Base-by-base conservation (phyloP, 1,284 basidiomycete species). In the Grifola frondosa region DNA sequence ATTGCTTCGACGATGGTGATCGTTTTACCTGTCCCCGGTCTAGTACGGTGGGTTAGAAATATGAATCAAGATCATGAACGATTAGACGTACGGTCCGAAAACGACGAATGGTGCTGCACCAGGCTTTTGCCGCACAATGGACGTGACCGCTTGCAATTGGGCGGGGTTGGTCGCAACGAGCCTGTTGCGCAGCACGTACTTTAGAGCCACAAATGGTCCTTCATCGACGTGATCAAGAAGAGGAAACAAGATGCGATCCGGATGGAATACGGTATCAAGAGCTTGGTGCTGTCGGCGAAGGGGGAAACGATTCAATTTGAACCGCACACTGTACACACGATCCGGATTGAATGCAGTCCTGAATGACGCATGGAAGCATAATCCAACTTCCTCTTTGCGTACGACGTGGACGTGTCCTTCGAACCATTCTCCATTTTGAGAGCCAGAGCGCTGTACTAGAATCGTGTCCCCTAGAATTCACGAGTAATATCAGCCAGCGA, bases 1-100 rank as follows among this genome's bases (percentile, higher is more conserved):
- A 85, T 81, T 0, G 77, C 69, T 61, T 86, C 82, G 2, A 85
- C 74, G 15, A 81, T 69, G 0, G 81, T 84, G n/a, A 84, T 71
- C 0, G 81, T 84, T 63, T 84, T 85, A 1, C 82, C 81, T 0
- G 82, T 83, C 15, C 81, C 78, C 10, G 78, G 78, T 6, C 32
- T 24, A 12, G 2, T 10, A 23, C 2, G 13, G 26, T 26, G n/a
- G 19, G 42, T 38, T 32, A 30, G 22, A 29, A 1, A 6, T 25
- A 35, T 26, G 11, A 37, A 26, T 17, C 10, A 16, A 33, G 15
- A 15, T 13, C 6, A 33, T n/a, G 13, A 13, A 45, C 7, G 30
- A 21, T 9, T 17, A 22, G 10, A 70, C 80, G 60, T 62, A 81
- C 79, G 82, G 81, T 19, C 81, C 82, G 61, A 81, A 83, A 4